A percentile compares a stretch with the other conserved stretches of the same genome.
Evolutionary conservation across 805 yeast genomes (phyloP).

Genomic region (Candida vartiovaarae): DNA sequence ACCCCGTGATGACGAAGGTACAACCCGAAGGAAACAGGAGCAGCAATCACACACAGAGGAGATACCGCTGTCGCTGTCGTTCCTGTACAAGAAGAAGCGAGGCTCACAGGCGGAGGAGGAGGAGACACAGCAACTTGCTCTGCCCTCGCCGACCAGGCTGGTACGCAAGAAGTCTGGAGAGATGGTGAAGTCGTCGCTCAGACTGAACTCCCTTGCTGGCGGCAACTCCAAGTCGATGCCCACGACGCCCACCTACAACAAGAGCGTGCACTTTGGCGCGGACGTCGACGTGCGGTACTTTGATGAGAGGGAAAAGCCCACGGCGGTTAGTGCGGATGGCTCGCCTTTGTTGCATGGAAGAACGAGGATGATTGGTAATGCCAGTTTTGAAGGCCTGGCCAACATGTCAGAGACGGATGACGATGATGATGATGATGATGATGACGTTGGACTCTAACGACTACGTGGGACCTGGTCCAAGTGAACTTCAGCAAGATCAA

Average conservation of each 20-base stretch:
- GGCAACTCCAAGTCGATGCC: slow-evolving; percentile 39
- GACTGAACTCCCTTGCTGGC: slow-evolving; percentile 32
- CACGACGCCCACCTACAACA: slow-evolving; percentile 46
- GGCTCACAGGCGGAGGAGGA: slow-evolving; percentile 6
- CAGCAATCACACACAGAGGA: background rate
- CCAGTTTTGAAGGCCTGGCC: slow-evolving; percentile 12
- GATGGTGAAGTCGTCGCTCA: slow-evolving; percentile 67
- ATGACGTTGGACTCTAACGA: slow-evolving; percentile 12
- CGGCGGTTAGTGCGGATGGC: slow-evolving; percentile 61
- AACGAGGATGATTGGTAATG: slow-evolving; percentile 7
- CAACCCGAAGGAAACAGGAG: background rate
- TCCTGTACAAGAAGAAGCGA: slow-evolving; percentile 17
- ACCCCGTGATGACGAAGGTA: background rate
- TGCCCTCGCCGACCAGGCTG: slow-evolving; percentile 21
- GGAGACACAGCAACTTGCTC: background rate
- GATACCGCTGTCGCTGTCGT: slow-evolving; percentile 16
- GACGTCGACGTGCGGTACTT: slow-evolving; percentile 67
- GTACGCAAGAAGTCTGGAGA: slow-evolving; percentile 89
- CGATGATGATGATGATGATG: slow-evolving; percentile 10
- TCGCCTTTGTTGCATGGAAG: slow-evolving; percentile 41
- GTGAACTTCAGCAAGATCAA: slow-evolving; percentile 38
- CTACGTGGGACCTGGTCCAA: slow-evolving; percentile 39
- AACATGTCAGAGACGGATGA: slow-evolving; percentile 22
- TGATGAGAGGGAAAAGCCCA: slow-evolving; percentile 65
- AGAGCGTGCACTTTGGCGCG: slow-evolving; percentile 77